A percentile compares a stretch with the other conserved stretches of the same genome.
phyloP scores from a whole-genome alignment of 2,329 filamentous ascomycete species.

The Huntiella omanensis region DNA sequence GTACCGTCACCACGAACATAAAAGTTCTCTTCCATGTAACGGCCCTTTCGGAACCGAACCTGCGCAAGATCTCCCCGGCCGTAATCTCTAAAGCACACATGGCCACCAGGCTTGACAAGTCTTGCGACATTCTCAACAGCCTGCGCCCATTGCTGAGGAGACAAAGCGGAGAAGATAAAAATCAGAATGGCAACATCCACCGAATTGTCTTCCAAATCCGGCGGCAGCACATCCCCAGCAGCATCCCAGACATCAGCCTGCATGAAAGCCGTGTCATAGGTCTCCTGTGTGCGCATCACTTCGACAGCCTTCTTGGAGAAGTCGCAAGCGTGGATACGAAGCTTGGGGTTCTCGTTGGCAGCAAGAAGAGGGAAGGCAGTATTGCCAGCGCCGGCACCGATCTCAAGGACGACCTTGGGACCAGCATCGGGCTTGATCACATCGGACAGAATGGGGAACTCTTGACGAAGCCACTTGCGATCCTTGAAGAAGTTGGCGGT shows the following conservation, averaged over 20 bases:
- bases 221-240: constrained; percentile 52
- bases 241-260: constrained; percentile 93
- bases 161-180: constrained; percentile 89
- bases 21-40: constrained; percentile 91
- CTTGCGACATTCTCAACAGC: constrained; percentile 66
- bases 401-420: constrained; percentile 57
- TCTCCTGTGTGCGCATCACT: constrained; percentile 64
- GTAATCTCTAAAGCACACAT: constrained; percentile 91
- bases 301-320: constrained; percentile 92
- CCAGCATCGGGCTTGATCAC: constrained; percentile 55
- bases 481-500: constrained; percentile 97
- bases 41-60: constrained; percentile 88
- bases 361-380: constrained; percentile 82
- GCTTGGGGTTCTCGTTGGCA: constrained; percentile 60
- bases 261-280: constrained; percentile 49
- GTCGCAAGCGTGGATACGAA: constrained; percentile 86
- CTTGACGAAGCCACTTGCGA: constrained; percentile 88
- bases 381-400: constrained; percentile 90
- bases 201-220: constrained; percentile 54
- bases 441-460: constrained; percentile 74
- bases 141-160: constrained; percentile 65
- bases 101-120: constrained; percentile 78
- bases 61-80: constrained; percentile 88
- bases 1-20: constrained; percentile 93
- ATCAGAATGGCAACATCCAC: constrained; percentile 90